phyloP scores from a whole-genome alignment of 768 basidiomycete genomes.

The Polyporus arcularius region DNA sequence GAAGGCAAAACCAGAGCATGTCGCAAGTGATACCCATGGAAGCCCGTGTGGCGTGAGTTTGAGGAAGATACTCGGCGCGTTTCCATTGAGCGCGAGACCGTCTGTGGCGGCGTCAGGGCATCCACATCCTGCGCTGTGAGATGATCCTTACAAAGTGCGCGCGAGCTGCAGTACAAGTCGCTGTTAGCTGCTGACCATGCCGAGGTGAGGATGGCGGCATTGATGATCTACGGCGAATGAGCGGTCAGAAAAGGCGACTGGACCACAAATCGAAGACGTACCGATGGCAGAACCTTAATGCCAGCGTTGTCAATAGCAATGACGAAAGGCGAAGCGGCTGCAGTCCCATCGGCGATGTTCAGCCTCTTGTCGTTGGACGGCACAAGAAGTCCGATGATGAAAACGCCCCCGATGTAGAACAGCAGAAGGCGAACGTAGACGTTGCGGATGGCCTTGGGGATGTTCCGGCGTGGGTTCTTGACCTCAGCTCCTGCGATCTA shows the following conservation, averaged over 20 bases:
- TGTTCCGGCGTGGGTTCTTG: conserved; percentile 49
- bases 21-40: conserved; percentile 42
- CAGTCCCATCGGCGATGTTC: conserved; percentile 37
- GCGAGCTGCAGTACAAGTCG: conserved; percentile 41
- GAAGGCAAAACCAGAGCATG: conserved; percentile 34
- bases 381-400: conserved; percentile 51
- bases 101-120: conserved; percentile 34
- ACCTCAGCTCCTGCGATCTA: conserved; percentile 50
- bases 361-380: conserved; percentile 47
- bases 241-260: not conserved
- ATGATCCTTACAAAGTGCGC: conserved; percentile 36
- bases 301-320: conserved; percentile 58
- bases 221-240: conserved; percentile 26
- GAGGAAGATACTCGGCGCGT: conserved; percentile 55
- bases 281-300: conserved; percentile 57
- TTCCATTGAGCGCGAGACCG: conserved; percentile 53
- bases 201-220: conserved; percentile 30
- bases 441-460: conserved; percentile 41
- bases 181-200: conserved; percentile 46
- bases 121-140: too few species aligned
- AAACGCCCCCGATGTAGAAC: conserved; percentile 45
- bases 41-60: conserved; percentile 40
- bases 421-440: conserved; percentile 56
- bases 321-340: conserved; percentile 56
- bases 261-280: conserved; percentile 19